phyloP scores from a whole-genome alignment of 1,284 basidiomycete species.

The Ceratobasidium papillatum region DNA sequence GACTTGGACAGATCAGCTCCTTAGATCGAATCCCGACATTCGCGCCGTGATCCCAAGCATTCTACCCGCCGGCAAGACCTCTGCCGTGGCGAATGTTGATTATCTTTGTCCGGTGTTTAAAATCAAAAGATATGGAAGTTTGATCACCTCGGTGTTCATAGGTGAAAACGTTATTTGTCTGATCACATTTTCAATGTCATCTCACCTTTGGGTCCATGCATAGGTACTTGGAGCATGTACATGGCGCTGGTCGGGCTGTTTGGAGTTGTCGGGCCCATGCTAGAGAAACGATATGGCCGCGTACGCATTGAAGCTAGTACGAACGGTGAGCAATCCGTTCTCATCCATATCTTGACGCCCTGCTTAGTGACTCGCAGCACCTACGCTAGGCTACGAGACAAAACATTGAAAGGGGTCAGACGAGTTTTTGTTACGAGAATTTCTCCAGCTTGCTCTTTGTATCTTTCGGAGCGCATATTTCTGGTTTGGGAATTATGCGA shows the following conservation, averaged over 20 bases:
- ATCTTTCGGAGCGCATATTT: too few species aligned
- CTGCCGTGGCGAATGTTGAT: neutral
- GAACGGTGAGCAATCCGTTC: neutral
- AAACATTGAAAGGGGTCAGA: too few species aligned
- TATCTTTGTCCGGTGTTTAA: conserved; percentile 3
- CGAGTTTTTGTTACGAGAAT: too few species aligned
- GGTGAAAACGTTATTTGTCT: neutral
- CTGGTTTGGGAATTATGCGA: too few species aligned
- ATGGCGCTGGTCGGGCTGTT: conserved; percentile 12
- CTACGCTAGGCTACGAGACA: neutral
- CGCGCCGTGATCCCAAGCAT: neutral
- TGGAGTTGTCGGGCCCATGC: neutral
- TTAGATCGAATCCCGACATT: neutral
- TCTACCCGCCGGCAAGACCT: neutral
- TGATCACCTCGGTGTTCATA: conserved; percentile 11
- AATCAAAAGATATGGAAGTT: neutral
- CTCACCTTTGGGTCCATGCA: neutral
- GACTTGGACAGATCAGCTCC: neutral
- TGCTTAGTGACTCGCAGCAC: neutral
- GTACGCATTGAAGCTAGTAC: neutral
- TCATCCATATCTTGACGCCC: neutral
- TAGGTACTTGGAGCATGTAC: conserved; percentile 25
- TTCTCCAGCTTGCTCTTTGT: too few species aligned
- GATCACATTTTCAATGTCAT: neutral
- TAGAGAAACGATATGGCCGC: conserved; percentile 3